Percentiles rank a stretch among this genome's conserved stretches.
phyloP scores from a whole-genome alignment of 2,329 filamentous ascomycete species.

The Epichloe sylvatica region DNA sequence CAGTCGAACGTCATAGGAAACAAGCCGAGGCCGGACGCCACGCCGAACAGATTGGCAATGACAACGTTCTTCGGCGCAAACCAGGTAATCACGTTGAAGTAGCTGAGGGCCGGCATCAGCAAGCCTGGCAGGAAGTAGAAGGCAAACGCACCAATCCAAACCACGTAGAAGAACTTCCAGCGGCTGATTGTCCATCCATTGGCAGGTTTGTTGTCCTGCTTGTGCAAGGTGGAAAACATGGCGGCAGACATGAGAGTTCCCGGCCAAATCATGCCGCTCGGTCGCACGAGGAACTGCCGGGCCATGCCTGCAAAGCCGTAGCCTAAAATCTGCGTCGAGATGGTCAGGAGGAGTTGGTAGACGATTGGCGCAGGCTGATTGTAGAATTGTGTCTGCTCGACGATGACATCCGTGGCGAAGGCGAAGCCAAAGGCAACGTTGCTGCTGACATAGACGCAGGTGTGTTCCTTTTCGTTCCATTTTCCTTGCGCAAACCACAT shows the following conservation, averaged over 20 bases:
- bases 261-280: slow-evolving; percentile 85
- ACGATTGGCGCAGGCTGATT: slow-evolving; percentile 61
- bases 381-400: slow-evolving; percentile 83
- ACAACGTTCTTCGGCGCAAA: slow-evolving; percentile 78
- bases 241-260: slow-evolving; percentile 76
- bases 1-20: slow-evolving; percentile 85
- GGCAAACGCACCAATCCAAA: slow-evolving; percentile 55
- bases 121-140: slow-evolving; percentile 82
- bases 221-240: slow-evolving; percentile 80
- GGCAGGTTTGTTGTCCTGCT: slow-evolving; percentile 66
- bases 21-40: slow-evolving; percentile 68
- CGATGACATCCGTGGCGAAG: slow-evolving; percentile 79
- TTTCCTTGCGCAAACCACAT: slow-evolving; percentile 66
- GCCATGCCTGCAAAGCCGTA: slow-evolving; percentile 78
- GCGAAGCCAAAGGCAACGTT: slow-evolving; percentile 84
- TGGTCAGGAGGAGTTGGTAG: slow-evolving; percentile 70
- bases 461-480: slow-evolving; percentile 85
- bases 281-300: slow-evolving; percentile 66
- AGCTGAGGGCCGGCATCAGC: slow-evolving; percentile 70
- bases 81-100: slow-evolving; percentile 83
- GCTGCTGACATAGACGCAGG: slow-evolving; percentile 78
- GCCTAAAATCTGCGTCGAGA: slow-evolving; percentile 76
- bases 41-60: slow-evolving; percentile 72
- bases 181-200: slow-evolving; percentile 72
- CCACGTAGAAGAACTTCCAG: slow-evolving; percentile 69